Percentiles rank a stretch among this genome's conserved stretches.
Evolutionary conservation across 1,284 basidiomycete species (phyloP).

Genomic region (Abortiporus biennis): DNA sequence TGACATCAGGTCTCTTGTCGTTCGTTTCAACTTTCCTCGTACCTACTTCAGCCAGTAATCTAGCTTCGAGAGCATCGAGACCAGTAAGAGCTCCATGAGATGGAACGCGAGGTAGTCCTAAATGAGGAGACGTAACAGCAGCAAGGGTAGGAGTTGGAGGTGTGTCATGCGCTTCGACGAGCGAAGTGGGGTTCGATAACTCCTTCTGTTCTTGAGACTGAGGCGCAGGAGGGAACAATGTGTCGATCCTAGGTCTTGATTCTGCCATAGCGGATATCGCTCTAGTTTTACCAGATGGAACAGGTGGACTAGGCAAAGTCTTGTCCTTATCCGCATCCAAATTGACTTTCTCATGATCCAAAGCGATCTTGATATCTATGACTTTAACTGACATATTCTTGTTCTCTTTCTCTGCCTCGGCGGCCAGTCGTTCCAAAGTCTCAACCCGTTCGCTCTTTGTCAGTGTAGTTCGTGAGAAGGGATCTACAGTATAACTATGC

Average conservation of each 20-base stretch:
- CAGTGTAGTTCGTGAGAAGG: conserved; percentile 29
- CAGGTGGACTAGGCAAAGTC: conserved; percentile 53
- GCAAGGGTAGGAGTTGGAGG: conserved; percentile 49
- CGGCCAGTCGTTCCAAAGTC: conserved; percentile 63
- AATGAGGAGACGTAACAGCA: conserved; percentile 37
- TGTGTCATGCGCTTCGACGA: no score
- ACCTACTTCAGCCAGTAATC: conserved; percentile 60
- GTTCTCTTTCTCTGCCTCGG: conserved; percentile 32
- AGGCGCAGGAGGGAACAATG: conserved; percentile 22
- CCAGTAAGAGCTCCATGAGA: conserved; percentile 24
- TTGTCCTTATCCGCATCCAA: conserved; percentile 34
- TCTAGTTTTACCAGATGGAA: conserved; percentile 35
- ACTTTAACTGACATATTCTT: conserved; percentile 15
- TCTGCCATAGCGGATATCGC: conserved; percentile 11
- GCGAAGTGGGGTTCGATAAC: no score
- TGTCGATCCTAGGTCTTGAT: conserved; percentile 23
- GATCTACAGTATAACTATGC: conserved; percentile 37
- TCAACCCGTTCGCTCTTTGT: conserved; percentile 55
- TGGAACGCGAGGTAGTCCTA: conserved; percentile 26
- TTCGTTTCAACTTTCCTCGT: conserved; percentile 41
- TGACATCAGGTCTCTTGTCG: conserved; percentile 36
- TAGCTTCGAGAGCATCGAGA: conserved; percentile 57
- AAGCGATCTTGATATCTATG: no score
- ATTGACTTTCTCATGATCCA: conserved; percentile 9
- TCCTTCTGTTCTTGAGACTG: conserved; percentile 3